Conservation (phyloP, 768 basidiomycete species). For the Leccinum imitatum region DNA sequence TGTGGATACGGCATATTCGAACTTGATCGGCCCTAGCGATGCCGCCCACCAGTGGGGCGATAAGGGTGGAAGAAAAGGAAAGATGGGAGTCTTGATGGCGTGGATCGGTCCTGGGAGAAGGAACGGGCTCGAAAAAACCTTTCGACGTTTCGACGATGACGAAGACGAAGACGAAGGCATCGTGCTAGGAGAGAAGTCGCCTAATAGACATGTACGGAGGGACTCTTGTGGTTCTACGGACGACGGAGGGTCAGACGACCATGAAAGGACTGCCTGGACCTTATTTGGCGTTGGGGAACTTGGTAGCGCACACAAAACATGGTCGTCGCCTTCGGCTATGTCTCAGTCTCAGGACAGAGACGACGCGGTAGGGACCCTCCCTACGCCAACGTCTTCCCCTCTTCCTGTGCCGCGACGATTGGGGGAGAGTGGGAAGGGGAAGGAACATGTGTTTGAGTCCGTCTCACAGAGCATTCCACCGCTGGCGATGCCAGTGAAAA, state of each 20-base stretch:
- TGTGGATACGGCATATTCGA: slow-evolving; percentile 57
- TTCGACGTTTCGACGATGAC: slow-evolving; percentile 20
- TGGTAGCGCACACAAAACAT: slow-evolving; percentile 9
- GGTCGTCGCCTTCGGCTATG: slow-evolving; percentile 20
- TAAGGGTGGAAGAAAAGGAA: slow-evolving; percentile 42
- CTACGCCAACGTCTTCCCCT: slow-evolving; percentile 30
- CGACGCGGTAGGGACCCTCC: slow-evolving; percentile 8
- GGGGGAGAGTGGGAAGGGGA: slow-evolving; percentile 2
- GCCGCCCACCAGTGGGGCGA: slow-evolving; percentile 59
- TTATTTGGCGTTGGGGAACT: slow-evolving; percentile 49
- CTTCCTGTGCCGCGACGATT: background rate
- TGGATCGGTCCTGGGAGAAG: slow-evolving; percentile 41
- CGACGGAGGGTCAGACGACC: slow-evolving; percentile 45
- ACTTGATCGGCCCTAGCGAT: slow-evolving; percentile 58
- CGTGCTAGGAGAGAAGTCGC: background rate
- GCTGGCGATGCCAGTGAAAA: background rate
- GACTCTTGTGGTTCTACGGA: slow-evolving; percentile 46
- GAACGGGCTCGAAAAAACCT: slow-evolving; percentile 36
- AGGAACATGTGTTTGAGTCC: slow-evolving; percentile 5
- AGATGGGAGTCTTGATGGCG: slow-evolving; percentile 43
- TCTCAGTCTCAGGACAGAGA: slow-evolving; percentile 2
- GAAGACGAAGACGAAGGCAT: slow-evolving; percentile 14
- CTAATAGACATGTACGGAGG: slow-evolving; percentile 21
- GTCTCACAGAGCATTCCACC: background rate
- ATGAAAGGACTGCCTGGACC: slow-evolving; percentile 53